A percentile compares a stretch with the other conserved stretches of the same genome.
phyloP scores from a whole-genome alignment of 495 filamentous ascomycete genomes.

The Copromyces sp. region DNA sequence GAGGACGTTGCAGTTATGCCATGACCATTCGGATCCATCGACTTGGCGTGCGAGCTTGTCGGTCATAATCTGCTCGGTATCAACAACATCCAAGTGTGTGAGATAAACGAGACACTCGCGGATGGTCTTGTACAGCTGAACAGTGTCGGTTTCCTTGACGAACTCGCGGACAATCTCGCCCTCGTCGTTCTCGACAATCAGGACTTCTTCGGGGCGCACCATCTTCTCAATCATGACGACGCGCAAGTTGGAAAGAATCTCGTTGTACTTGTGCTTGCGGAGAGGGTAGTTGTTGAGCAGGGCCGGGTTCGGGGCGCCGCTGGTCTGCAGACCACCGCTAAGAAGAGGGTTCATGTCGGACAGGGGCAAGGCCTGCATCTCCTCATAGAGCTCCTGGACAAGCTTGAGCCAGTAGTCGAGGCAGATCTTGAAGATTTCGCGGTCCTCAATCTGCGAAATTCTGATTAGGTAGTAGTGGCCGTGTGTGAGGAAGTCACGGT shows the following conservation, averaged over 20 bases:
- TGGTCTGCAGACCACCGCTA: conserved; percentile 56
- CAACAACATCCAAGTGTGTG: conserved; percentile 93
- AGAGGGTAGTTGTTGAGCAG: conserved; percentile 79
- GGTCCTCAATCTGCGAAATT: conserved; percentile 95
- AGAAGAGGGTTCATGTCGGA: conserved; percentile 83
- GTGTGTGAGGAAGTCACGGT: conserved; percentile 86
- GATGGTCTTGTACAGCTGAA: conserved; percentile 98
- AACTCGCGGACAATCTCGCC: conserved; percentile 98
- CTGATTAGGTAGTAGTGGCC: conserved; percentile 96
- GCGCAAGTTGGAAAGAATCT: conserved; percentile 84
- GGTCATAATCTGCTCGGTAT: conserved; percentile 98
- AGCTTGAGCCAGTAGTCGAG: conserved; percentile 98
- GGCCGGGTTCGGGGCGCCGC: conserved; percentile 72
- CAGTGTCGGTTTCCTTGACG: conserved; percentile 97
- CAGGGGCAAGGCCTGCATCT: conserved; percentile 91
- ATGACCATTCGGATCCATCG: conserved; percentile 93
- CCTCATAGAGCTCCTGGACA: conserved; percentile 96
- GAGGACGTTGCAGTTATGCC: conserved; percentile 97
- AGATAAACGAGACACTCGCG: conserved; percentile 95
- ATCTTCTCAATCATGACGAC: conserved; percentile 99
- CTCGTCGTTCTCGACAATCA: conserved; percentile 98
- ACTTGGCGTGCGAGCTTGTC: conserved; percentile 94
- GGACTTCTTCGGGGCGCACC: conserved; percentile 95
- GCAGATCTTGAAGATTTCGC: conserved; percentile 99
- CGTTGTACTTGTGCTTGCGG: conserved; percentile 93